Evolutionary conservation across 2,329 filamentous ascomycete species (phyloP), one percentile per base, ranked within the genome.

Genomic region (Cladosporium sp.): DNA sequence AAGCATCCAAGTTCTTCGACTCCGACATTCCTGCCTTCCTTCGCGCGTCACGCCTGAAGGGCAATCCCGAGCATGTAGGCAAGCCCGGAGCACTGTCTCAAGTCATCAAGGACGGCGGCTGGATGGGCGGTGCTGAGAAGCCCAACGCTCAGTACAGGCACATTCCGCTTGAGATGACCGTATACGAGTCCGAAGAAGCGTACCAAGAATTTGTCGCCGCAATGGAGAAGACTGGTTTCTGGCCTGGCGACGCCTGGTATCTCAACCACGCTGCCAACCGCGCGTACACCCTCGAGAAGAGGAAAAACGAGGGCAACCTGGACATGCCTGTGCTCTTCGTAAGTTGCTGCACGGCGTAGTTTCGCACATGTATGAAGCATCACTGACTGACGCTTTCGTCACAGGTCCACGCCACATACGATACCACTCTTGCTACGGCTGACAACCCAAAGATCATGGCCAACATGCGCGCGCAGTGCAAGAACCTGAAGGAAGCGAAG

Each of bases 231-330:
- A 75, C 74, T 5, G 76, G 77, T 0, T 75, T 74, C 59, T 76
- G 71, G 62, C 67, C 71, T 1, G 67, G 73, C 1, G 71, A 69
- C 25, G 71, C 75, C 0, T 77, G 73, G 61, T 81, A 81, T 59
- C 60, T 75, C 37, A 76, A 81, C 61, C 74, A 78, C 60, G 67
- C 72, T 5, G 67, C 64, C 12, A 81, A 82, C 56, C 64, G 61
- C 2, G 71, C 70, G 39, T 81, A 77, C 64, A 73, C 71, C 6
- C 72, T 73, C 19, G 70, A 72, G 25, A 69, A 74, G 40, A 61
- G 63, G 8, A 71, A 69, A 65, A 73, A 74, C 20, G 67, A 67
- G 3, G 71, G 70, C 0, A 62, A 67, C 5, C 47, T 75, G 49
- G 62, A 69, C 11, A 70, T 75, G 39, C 73, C 73, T 0, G 67